Evolutionary conservation across 169 alveolate genomes (phyloP).

Genomic region (Cryptosporidium viatorum): DNA sequence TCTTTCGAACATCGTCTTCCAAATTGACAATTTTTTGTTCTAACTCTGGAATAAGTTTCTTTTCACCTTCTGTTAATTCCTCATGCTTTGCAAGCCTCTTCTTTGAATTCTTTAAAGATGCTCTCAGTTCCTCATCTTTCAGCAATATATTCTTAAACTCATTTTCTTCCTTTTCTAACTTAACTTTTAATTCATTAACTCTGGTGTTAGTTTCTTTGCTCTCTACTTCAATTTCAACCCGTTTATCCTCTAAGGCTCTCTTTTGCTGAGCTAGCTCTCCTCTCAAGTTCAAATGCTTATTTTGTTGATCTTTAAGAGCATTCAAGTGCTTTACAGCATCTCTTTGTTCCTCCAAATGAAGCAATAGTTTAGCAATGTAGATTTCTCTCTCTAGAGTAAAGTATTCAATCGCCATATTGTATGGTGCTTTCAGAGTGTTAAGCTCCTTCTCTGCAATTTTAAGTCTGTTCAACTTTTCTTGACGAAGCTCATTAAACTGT

Average conservation of each 20-base stretch:
- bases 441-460: conserved; percentile 87
- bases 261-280: conserved; percentile 79
- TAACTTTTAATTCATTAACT: conserved; percentile 66
- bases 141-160: conserved; percentile 80
- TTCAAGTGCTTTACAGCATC: conserved; percentile 67
- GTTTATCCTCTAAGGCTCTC: conserved; percentile 77
- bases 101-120: conserved; percentile 82
- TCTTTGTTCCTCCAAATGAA: conserved; percentile 78
- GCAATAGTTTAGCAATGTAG: conserved; percentile 72
- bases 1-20: conserved; percentile 10
- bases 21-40: conserved; percentile 25
- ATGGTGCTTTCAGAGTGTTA: conserved; percentile 84
- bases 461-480: conserved; percentile 83
- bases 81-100: conserved; percentile 77
- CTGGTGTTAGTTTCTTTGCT: conserved; percentile 77
- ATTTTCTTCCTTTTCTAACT: conserved; percentile 79
- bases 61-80: conserved; percentile 16
- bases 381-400: conserved; percentile 81
- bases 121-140: conserved; percentile 85
- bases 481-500: conserved; percentile 83
- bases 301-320: conserved; percentile 77
- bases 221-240: conserved; percentile 80
- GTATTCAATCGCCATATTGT: conserved; percentile 83
- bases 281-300: conserved; percentile 69
- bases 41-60: conserved; percentile 42